Conservation (phyloP, 2,329 filamentous ascomycete genomes). For the Talaromyces marneffei region DNA sequence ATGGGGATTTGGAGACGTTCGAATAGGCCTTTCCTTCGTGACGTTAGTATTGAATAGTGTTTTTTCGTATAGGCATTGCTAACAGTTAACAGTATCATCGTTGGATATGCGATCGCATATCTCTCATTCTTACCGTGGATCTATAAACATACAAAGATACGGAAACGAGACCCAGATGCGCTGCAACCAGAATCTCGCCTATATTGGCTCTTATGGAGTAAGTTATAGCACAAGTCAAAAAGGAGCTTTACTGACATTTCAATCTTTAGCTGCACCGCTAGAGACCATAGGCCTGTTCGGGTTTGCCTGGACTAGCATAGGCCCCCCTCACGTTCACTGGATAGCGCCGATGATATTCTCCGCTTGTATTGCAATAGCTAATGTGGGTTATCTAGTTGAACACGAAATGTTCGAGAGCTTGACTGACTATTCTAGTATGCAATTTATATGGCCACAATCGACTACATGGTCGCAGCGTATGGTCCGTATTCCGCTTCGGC, state of each 20-base stretch:
- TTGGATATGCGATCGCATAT: conserved; percentile 56
- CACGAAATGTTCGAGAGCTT: background rate
- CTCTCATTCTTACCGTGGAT: conserved; percentile 52
- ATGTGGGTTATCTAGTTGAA: conserved; percentile 35
- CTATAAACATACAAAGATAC: conserved; percentile 37
- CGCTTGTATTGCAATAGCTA: conserved; percentile 56
- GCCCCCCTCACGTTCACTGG: conserved; percentile 52
- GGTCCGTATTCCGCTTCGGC: conserved; percentile 59
- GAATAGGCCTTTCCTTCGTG: conserved; percentile 49
- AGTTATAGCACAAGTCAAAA: conserved; percentile 4
- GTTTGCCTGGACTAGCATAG: conserved; percentile 56
- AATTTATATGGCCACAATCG: conserved; percentile 61
- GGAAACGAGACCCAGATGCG: conserved; percentile 33
- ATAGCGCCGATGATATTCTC: conserved; percentile 57
- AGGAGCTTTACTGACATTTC: background rate
- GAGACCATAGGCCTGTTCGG: conserved; percentile 56
- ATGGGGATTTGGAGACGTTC: conserved; percentile 51
- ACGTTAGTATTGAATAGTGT: conserved; percentile 33
- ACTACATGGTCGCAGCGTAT: conserved; percentile 63
- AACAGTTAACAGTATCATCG: conserved; percentile 34
- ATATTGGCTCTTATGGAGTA: conserved; percentile 52
- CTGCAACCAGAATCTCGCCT: conserved; percentile 60
- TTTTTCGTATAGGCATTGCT: background rate
- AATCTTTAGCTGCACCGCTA: conserved; percentile 46
- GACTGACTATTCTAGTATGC: conserved; percentile 24